A percentile compares a stretch with the other conserved stretches of the same genome.
These are phyloP conservation scores for Ampelomyces quisqualis DNA, from an alignment of 2,329 filamentous ascomycete species.

Conservation along the genomic window DNA sequence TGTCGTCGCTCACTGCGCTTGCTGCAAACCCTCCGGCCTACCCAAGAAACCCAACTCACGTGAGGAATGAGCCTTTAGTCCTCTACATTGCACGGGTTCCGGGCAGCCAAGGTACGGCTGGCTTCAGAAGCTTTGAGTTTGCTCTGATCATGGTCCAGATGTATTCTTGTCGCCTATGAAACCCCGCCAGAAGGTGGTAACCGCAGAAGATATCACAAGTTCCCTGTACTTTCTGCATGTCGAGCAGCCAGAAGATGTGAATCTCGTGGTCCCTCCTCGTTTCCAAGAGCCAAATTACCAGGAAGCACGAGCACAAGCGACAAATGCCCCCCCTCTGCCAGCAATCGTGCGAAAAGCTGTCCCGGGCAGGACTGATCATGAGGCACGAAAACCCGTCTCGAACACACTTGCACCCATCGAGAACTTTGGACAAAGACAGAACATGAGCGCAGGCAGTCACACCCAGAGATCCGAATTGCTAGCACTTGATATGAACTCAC, in stretches of 20 bases:
- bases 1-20: conserved; percentile 75
- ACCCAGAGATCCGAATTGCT: conserved; percentile 18
- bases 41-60: conserved; percentile 71
- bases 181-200: conserved; percentile 84
- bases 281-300: conserved; percentile 15
- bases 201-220: conserved; percentile 78
- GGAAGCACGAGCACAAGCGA: conserved; percentile 8
- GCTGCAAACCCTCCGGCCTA: conserved; percentile 86
- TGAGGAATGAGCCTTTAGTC: conserved; percentile 68
- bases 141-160: conserved; percentile 56
- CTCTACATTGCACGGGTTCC: conserved; percentile 94
- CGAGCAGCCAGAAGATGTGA: conserved; percentile 58
- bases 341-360: conserved; percentile 38
- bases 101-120: conserved; percentile 73
- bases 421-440: conserved; percentile 32
- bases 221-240: conserved; percentile 92
- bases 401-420: conserved; percentile 29
- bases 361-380: conserved; percentile 14
- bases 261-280: conserved; percentile 31
- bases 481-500: conserved; percentile 21
- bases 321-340: conserved; percentile 16
- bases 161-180: conserved; percentile 90
- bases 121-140: background rate
- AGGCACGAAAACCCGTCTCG: conserved; percentile 31
- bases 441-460: conserved; percentile 25